Evolutionary conservation across 2,329 filamentous ascomycete genomes (phyloP).

Genomic region (Phialocephala subalpina): DNA sequence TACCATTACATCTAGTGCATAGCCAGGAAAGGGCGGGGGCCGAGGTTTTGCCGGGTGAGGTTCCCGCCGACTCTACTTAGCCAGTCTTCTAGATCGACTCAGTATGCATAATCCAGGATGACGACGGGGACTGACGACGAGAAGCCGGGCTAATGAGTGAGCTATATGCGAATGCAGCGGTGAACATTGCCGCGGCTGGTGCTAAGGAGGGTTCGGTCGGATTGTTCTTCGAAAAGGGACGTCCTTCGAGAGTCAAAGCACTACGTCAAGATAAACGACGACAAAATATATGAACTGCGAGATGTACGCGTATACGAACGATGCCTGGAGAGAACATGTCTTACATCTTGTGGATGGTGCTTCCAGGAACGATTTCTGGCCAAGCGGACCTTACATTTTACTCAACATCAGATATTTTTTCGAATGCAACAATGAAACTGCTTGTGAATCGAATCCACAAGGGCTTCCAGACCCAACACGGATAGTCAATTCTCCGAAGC

Average conservation of each 20-base stretch:
- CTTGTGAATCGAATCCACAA: not conserved
- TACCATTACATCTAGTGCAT: too few relatives aligned
- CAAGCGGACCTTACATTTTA: not conserved
- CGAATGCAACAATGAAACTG: not conserved
- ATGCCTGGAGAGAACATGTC: not conserved
- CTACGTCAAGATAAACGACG: not conserved
- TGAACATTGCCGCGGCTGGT: slow-evolving; percentile 2
- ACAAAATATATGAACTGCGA: not conserved
- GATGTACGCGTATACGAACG: not conserved
- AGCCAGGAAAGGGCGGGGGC: too few relatives aligned
- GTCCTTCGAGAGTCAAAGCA: not conserved
- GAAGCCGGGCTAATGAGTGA: not conserved
- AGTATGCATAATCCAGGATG: too few relatives aligned
- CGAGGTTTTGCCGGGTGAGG: too few relatives aligned
- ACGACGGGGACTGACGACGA: not conserved
- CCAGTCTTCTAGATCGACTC: too few relatives aligned
- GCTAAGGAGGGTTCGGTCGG: not conserved
- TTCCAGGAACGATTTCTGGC: slow-evolving; percentile 5
- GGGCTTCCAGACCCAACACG: not conserved
- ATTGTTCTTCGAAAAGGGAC: not conserved
- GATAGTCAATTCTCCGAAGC: not conserved
- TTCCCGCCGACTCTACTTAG: too few relatives aligned
- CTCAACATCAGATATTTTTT: not conserved
- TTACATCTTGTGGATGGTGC: not conserved
- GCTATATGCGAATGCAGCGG: not conserved